Base-by-base conservation (phyloP, 805 yeast species). In the Candida ovalis region DNA sequence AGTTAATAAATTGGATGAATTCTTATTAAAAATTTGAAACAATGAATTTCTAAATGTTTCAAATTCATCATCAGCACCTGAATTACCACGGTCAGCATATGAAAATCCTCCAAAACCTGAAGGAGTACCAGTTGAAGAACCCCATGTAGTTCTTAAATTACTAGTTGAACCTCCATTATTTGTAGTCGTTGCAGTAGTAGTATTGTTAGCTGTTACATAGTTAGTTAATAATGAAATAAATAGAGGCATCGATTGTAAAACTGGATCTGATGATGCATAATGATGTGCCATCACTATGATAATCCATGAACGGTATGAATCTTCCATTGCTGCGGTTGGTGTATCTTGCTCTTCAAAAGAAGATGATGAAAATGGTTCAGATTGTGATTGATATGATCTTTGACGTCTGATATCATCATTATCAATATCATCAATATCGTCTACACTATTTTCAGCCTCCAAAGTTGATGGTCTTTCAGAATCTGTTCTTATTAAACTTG, bases 201-300 rank as follows among this genome's bases (percentile, higher is more conserved):
- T 10, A 37, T 37, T 49, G 23, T 49, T 50, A 35, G 49, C 51
- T 12, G 58, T 47, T 10, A 58, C 62, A 44, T 58, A 57, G 41
- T 50, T 54, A 2, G 58, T 57, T 17, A 61, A 43, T 22, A 57
- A 43, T 21, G 54, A 57, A 44, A 61, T 57, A 38, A 61, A 59
- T 27, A 55, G 32, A 13, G 64, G 59, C 62, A 81, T 64, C 42
- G 80, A 67, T 30, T 67, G 70, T 47, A 80, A 76, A 12, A 80
- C 65, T 1, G 74, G 67, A 43, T 62, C 65, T 12, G 46, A 44
- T 1, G 55, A 41, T 2, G 77, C 71, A 53, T 77, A 81, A 13
- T 75, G 64, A 37, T 82, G 82, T 0, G 85, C 85, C 66, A 80
- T 72, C 7, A 81, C 83, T 44, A 78, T 78, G 22, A 81, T 77